A percentile compares a stretch with the other conserved stretches of the same genome.
Conservation (phyloP, 345 rosid species). For the Cardiospermum halicacabum region DNA sequence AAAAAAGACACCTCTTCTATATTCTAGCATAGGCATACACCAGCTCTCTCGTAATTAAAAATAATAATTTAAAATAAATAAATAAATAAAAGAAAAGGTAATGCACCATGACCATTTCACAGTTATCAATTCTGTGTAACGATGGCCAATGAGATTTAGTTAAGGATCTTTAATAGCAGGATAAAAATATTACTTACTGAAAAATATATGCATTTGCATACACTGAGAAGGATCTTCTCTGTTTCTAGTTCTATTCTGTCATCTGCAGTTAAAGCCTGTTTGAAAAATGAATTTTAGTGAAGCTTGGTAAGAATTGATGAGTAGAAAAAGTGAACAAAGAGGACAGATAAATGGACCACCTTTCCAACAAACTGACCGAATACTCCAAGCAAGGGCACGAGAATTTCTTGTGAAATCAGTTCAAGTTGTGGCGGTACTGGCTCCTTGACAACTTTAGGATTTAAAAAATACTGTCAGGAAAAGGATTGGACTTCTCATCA, state of each 20-base stretch:
- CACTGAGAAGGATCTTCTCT: constrained; percentile 55
- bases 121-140: constrained; percentile 2
- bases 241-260: constrained; percentile 35
- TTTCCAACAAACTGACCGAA: constrained; percentile 55
- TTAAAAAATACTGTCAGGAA: constrained; percentile 62
- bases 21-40: not conserved
- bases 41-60: not conserved
- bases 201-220: constrained; percentile 74
- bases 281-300: constrained; percentile 21
- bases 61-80: too few relatives aligned
- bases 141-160: not conserved
- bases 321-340: not conserved
- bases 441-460: constrained; percentile 78
- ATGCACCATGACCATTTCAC: not conserved
- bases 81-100: too few relatives aligned
- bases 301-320: constrained; percentile 12
- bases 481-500: constrained; percentile 7
- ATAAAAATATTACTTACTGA: constrained; percentile 47
- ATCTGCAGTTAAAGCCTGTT: constrained; percentile 45
- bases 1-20: not conserved
- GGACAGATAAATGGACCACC: constrained; percentile 36
- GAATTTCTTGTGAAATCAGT: constrained; percentile 56
- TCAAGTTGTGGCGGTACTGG: constrained; percentile 79
- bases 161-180: constrained; percentile 6
- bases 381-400: constrained; percentile 57